A percentile compares a stretch with the other conserved stretches of the same genome.
These are phyloP conservation scores for Dactylellina drechsleri DNA, from an alignment of 2,329 filamentous ascomycete species.

Conservation along the genomic window DNA sequence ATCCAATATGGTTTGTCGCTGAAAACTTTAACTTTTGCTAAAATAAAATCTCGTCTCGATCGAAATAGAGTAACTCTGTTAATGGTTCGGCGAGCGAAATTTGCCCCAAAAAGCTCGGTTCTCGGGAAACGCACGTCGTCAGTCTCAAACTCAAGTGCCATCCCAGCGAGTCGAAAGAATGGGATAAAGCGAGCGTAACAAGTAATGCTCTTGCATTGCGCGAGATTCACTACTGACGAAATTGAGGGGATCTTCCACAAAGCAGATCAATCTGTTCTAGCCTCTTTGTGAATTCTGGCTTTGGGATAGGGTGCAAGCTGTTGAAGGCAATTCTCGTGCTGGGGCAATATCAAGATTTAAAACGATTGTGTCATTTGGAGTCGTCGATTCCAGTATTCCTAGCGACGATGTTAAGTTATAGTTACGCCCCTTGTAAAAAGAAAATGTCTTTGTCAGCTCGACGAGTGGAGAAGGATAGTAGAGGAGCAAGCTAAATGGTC, in stretches of 20 bases:
- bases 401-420: too few relatives aligned
- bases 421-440: too few relatives aligned
- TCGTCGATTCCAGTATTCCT: too few relatives aligned
- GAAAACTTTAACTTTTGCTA: constrained; percentile 5
- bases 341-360: too few relatives aligned
- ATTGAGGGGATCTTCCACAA: constrained; percentile 1
- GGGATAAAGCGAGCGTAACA: constrained; percentile 4
- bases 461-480: too few relatives aligned
- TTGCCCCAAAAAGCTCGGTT: constrained; percentile 3
- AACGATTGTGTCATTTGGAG: too few relatives aligned
- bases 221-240: not conserved
- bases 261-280: not conserved
- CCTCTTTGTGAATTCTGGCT: not conserved
- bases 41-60: not conserved
- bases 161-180: constrained; percentile 3
- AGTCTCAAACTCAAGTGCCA: not conserved
- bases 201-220: not conserved
- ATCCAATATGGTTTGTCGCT: not conserved
- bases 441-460: not conserved
- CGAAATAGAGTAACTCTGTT: not conserved
- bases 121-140: not conserved
- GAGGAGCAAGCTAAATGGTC: not conserved
- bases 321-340: too few relatives aligned
- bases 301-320: too few relatives aligned
- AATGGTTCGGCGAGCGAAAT: constrained; percentile 5